phyloP scores from a whole-genome alignment of 1,284 basidiomycete species.

The Sphagnurus paluster region DNA sequence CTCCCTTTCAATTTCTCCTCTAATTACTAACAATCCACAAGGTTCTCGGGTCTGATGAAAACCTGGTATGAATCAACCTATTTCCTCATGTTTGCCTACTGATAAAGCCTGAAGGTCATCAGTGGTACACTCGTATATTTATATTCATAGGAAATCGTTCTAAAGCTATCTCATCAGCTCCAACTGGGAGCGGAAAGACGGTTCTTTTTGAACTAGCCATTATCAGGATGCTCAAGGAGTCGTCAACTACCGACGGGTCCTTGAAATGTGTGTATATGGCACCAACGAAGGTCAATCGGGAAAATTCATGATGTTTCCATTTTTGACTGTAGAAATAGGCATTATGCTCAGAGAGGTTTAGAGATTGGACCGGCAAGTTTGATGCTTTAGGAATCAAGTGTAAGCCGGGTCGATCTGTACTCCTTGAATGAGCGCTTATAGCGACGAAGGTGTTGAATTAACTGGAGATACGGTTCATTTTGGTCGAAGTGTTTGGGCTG shows the following conservation, averaged over 20 bases:
- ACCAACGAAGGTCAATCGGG: conserved; percentile 76
- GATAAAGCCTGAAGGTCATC: conserved; percentile 55
- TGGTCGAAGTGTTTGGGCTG: conserved; percentile 65
- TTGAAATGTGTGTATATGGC: conserved; percentile 90
- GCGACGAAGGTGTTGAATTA: conserved; percentile 72
- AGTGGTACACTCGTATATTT: conserved; percentile 53
- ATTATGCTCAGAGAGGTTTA: conserved; percentile 81
- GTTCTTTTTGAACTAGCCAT: conserved; percentile 92
- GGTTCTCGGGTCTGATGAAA: conserved; percentile 71
- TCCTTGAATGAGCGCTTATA: conserved; percentile 2
- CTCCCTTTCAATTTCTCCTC: neutral
- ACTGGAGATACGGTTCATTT: conserved; percentile 85
- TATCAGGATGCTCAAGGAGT: conserved; percentile 68
- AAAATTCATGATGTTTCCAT: neutral
- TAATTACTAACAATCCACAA: conserved; percentile 29
- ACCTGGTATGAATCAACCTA: conserved; percentile 55
- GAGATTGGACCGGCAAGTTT: conserved; percentile 87
- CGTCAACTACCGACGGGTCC: conserved; percentile 33
- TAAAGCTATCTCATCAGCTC: conserved; percentile 51
- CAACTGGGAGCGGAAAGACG: conserved; percentile 92
- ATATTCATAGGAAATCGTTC: conserved; percentile 6
- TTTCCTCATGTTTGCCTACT: conserved; percentile 6
- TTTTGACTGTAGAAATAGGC: conserved; percentile 50
- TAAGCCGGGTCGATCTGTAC: conserved; percentile 29
- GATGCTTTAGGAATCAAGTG: conserved; percentile 73